Evolutionary conservation across 352 stramenopile species (phyloP), one percentile per base, ranked within the genome.

Genomic region (Pythium graminicola): DNA sequence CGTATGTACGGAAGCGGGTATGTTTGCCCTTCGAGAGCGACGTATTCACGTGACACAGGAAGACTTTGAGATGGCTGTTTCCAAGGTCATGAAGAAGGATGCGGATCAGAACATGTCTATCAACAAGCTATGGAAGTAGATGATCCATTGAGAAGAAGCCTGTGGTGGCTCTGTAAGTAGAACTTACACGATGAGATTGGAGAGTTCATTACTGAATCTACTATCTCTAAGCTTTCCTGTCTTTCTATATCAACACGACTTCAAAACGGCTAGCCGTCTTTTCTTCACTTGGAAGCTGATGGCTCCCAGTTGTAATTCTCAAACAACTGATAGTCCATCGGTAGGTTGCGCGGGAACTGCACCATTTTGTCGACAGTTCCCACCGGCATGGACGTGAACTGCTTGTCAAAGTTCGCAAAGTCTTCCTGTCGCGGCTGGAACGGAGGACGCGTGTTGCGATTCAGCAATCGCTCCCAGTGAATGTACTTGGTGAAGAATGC

Each of bases 1-100:
- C 65, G 97, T 99, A 17, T 99, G 96, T 79, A 99, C 96, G 9
- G 97, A 99, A 69, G 97, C 95, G n/a, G 95, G 95, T 33, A 97
- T 97, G 92, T 99, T 97, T 74, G 95, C 97, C 10, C 99, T 99
- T 70, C 89, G 97, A 36, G 96, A 95, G 26, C 85, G 97, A 43
- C 93, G 97, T 73, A 99, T 99, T 84, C 96, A 73, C 36, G 96
- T 99, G 49, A 98, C 85, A 57, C 96, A 99, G 67, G 98, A 99
- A 67, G 97, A 99, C 72, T 99, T 99, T 75, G 82, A 99, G 54
- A 96, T 99, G 58, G 97, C 95, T 49, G 97, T 99, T 52, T 98
- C 99, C 77, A 99, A 99, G 80, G 97, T 99, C 54, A 99, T 99
- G 69, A 99, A 99, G 83, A 99, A 99, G 81, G 97, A 99, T 63